A percentile compares a stretch with the other conserved stretches of the same genome.
Evolutionary conservation across 1,284 basidiomycete genomes (phyloP).

Genomic region (Tausonia pullulans): DNA sequence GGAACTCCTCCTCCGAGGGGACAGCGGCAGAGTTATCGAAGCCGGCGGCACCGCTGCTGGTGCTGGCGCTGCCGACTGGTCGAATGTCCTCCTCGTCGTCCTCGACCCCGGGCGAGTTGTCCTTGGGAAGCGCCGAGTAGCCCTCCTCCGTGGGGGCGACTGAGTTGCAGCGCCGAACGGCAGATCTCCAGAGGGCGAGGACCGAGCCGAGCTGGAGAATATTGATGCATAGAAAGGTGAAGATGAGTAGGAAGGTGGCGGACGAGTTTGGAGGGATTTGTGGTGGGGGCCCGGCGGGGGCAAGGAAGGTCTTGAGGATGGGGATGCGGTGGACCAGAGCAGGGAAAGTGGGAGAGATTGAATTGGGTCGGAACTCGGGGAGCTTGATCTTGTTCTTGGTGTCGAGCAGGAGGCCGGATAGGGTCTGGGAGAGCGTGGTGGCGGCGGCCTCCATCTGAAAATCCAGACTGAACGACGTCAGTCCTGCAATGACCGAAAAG

Average conservation of each 20-base stretch:
- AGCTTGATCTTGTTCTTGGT: slow-evolving; percentile 30
- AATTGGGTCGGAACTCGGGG: neutral
- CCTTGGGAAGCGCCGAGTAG: slow-evolving; percentile 1
- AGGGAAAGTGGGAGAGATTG: neutral
- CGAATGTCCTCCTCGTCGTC: slow-evolving; percentile 10
- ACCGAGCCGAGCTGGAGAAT: slow-evolving; percentile 47
- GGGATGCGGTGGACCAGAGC: neutral
- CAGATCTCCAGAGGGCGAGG: slow-evolving; percentile 41
- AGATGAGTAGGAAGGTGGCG: slow-evolving; percentile 46
- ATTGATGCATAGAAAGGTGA: slow-evolving; percentile 50
- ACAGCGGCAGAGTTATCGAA: neutral
- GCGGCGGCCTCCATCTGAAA: slow-evolving; percentile 58
- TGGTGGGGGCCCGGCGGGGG: neutral
- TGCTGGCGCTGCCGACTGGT: neutral
- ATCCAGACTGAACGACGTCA: neutral
- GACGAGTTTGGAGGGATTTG: slow-evolving; percentile 10
- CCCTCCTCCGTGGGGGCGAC: neutral
- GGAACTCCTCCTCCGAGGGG: neutral
- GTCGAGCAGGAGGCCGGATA: slow-evolving; percentile 55
- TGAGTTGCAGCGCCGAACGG: slow-evolving; percentile 31
- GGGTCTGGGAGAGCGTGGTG: slow-evolving; percentile 55
- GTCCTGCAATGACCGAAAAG: neutral
- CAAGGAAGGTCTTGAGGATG: neutral
- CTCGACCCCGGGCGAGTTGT: slow-evolving; percentile 16
- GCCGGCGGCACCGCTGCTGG: neutral